Base-by-base conservation (phyloP, 225 moss, liverwort and hornwort genomes). In the Neckera pumila region DNA sequence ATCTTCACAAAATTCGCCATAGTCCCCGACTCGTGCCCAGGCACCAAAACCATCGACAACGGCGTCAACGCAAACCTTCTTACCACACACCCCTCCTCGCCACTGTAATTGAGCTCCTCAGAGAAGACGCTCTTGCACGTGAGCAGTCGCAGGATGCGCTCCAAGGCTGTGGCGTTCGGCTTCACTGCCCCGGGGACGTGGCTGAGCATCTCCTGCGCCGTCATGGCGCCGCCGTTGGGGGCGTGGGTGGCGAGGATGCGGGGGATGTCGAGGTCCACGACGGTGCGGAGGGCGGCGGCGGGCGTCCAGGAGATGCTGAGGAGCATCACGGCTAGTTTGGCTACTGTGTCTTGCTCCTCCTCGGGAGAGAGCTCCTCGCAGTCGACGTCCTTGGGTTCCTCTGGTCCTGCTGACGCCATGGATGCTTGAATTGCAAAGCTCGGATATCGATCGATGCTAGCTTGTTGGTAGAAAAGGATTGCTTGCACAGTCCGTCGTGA, bases 221-320 rank as follows among this genome's bases (percentile, higher is more conserved):
- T 90, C 88, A 90, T 59, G 72, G 34, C 36, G 11, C 34, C 28
- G 14, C 54, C 67, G 17, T 33, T 53, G 53, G 53, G 53, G 17
- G 53, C 85, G 7, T 85, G 81, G 36, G 64, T 79, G 5, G 84
- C 88, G 40, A 90, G 64, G 9, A 88, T 85, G 57, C 59, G 75
- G 21, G 90, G 90, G 34, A 90, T 75, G 74, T 85, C 57, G 34
- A 90, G 90, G 80, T 90, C 84, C 38, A 90, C 80, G 25, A 85
- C 54, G 20, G 85, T 74, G 51, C 51, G 53, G 17, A 53, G 53
- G 53, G 53, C 53, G 17, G 53, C 53, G 53, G 16, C 17, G 5
- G 53, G 12, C 13, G 80, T 88, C 88, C 90, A 90, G 58, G 75
- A 49, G 12, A 64, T 43, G 57, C 75, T 85, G 65, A 88, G 57